phyloP scores from a whole-genome alignment of 371 early-diverging fungal genomes.

The Phascolomyces articulosus region DNA sequence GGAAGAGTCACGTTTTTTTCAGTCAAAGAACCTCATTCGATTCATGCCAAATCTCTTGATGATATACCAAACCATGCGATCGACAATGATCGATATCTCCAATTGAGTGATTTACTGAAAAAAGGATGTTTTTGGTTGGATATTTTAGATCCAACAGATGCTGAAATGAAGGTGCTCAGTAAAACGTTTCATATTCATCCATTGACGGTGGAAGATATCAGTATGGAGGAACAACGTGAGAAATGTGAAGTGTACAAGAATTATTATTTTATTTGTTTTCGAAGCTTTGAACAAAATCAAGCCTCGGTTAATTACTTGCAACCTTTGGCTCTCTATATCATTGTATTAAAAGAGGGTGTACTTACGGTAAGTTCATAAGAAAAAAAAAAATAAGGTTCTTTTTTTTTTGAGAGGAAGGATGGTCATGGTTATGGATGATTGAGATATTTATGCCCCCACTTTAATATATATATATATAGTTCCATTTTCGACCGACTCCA shows the following conservation, averaged over 20 bases:
- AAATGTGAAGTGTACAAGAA: slow-evolving; percentile 91
- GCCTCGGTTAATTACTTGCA: slow-evolving; percentile 69
- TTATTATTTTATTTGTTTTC: slow-evolving; percentile 91
- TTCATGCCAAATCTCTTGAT: slow-evolving; percentile 38
- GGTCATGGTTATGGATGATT: too few species aligned
- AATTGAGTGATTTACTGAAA: slow-evolving; percentile 37
- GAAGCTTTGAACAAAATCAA: slow-evolving; percentile 74
- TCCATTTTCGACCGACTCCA: slow-evolving; percentile 71
- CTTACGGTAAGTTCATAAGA: slow-evolving; percentile 59
- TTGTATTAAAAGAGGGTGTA: slow-evolving; percentile 81
- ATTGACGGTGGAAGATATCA: slow-evolving; percentile 90
- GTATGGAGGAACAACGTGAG: slow-evolving; percentile 88
- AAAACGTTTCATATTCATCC: slow-evolving; percentile 83
- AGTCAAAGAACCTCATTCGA: slow-evolving; percentile 32
- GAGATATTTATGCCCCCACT: too few species aligned
- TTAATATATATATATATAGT: slow-evolving; percentile 32
- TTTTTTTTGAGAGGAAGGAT: too few species aligned
- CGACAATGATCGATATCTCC: background rate
- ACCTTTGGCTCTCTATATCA: slow-evolving; percentile 81
- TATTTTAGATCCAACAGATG: slow-evolving; percentile 71
- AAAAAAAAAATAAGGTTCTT: background rate
- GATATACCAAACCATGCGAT: slow-evolving; percentile 32
- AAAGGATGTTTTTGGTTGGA: slow-evolving; percentile 87
- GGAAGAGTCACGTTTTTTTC: slow-evolving; percentile 47
- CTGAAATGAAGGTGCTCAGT: slow-evolving; percentile 71